Conservation (phyloP, 78 protist genomes). For the Dictyostelium firmibasis region DNA sequence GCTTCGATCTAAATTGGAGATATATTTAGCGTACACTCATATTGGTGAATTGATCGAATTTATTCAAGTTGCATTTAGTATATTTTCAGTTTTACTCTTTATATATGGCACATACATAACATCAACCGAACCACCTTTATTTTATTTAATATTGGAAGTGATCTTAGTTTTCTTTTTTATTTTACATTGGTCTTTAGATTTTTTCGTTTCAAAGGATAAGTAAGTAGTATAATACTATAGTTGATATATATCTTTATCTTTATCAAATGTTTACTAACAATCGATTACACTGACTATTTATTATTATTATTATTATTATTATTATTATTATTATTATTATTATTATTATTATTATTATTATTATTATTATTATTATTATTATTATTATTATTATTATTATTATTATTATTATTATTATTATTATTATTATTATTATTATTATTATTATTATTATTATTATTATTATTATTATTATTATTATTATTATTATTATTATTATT, state of each 20-base stretch:
- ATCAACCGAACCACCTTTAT: not conserved
- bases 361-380: no score
- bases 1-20: conserved; percentile 37
- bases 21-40: conserved; percentile 71
- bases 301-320: not conserved
- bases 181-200: conserved; percentile 55
- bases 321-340: not conserved
- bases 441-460: no score
- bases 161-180: conserved; percentile 15
- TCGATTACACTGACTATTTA: no score
- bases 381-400: not conserved
- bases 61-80: conserved; percentile 35
- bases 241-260: no score
- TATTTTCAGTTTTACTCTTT: conserved; percentile 26
- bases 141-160: conserved; percentile 16
- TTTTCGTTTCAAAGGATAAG: conserved; percentile 69
- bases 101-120: conserved; percentile 59
- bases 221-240: no score
- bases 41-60: conserved; percentile 65
- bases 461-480: no score
- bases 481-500: no score
- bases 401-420: no score
- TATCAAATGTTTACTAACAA: not conserved
- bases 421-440: no score
- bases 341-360: not conserved